Percentiles rank a stretch among this genome's conserved stretches.
Evolutionary conservation across 768 basidiomycete genomes (phyloP).

Genomic region (Rhizopogon salebrosus): DNA sequence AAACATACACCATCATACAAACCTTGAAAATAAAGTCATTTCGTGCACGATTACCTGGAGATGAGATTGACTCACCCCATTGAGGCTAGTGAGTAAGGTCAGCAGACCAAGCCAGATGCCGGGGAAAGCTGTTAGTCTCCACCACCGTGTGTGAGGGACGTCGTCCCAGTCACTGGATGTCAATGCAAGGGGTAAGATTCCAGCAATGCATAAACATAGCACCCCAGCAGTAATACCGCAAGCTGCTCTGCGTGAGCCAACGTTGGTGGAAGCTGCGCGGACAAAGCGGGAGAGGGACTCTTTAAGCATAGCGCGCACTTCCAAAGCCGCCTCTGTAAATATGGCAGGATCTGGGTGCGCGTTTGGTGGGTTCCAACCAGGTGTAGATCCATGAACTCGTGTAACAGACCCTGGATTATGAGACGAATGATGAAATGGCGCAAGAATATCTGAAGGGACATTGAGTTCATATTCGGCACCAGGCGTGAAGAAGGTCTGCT

Average conservation of each 20-base stretch:
- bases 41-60: not conserved
- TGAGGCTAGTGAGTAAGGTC: conserved; percentile 54
- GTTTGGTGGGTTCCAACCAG: conserved; percentile 23
- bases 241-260: conserved; percentile 62
- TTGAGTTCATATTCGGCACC: conserved; percentile 68
- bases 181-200: conserved; percentile 49
- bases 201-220: conserved; percentile 42
- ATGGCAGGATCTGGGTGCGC: conserved; percentile 60
- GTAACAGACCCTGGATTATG: conserved; percentile 21
- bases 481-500: conserved; percentile 76
- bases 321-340: conserved; percentile 55
- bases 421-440: conserved; percentile 47
- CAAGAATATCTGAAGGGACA: conserved; percentile 59
- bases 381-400: conserved; percentile 7
- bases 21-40: conserved; percentile 23
- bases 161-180: conserved; percentile 31
- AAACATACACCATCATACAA: conserved; percentile 73
- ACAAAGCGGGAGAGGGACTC: conserved; percentile 65
- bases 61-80: conserved; percentile 44
- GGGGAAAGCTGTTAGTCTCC: conserved; percentile 55
- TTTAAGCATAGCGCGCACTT: conserved; percentile 54
- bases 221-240: conserved; percentile 66
- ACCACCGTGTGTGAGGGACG: conserved; percentile 39
- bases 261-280: conserved; percentile 58
- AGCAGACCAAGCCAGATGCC: conserved; percentile 69